phyloP scores from a whole-genome alignment of 139 green algal genomes.

The Haematococcus sp. region DNA sequence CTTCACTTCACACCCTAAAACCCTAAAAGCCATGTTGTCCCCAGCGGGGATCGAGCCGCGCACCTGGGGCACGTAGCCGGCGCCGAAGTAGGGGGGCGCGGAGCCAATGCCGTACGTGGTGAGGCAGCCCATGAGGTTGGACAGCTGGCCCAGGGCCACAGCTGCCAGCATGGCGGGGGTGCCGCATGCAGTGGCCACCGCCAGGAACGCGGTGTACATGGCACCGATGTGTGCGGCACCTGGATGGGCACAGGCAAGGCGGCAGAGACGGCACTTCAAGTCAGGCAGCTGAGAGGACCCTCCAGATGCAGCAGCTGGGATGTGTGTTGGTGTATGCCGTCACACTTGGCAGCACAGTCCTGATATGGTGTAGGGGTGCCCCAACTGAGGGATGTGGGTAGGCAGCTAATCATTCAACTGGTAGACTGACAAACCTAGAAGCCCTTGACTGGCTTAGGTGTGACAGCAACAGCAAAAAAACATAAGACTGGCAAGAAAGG shows the following conservation, averaged over 20 bases:
- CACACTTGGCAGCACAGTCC: no score
- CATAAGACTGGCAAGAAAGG: not conserved
- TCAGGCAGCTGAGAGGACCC: no score
- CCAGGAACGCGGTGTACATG: slow-evolving; percentile 99
- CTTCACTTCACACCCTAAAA: not conserved
- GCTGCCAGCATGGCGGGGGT: slow-evolving; percentile 69
- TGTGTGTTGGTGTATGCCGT: no score
- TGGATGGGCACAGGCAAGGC: not conserved
- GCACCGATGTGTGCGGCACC: slow-evolving; percentile 98
- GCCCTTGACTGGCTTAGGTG: not conserved
- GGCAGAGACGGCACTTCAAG: no score
- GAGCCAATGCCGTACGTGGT: slow-evolving; percentile 99
- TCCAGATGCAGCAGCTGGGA: no score
- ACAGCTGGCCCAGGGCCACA: slow-evolving; percentile 80
- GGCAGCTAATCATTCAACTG: no score
- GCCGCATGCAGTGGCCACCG: slow-evolving; percentile 87
- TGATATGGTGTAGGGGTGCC: no score
- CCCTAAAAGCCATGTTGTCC: no score
- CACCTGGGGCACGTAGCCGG: slow-evolving; percentile 72
- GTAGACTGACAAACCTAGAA: no score
- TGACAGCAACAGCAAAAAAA: not conserved
- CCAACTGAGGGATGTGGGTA: no score
- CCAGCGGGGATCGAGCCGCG: no score
- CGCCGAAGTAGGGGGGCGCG: slow-evolving; percentile 92
- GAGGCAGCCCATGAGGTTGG: slow-evolving; percentile 98